Evolutionary conservation across 257 asterid species (phyloP).

Genomic region (Ajuga chamaepitys): DNA sequence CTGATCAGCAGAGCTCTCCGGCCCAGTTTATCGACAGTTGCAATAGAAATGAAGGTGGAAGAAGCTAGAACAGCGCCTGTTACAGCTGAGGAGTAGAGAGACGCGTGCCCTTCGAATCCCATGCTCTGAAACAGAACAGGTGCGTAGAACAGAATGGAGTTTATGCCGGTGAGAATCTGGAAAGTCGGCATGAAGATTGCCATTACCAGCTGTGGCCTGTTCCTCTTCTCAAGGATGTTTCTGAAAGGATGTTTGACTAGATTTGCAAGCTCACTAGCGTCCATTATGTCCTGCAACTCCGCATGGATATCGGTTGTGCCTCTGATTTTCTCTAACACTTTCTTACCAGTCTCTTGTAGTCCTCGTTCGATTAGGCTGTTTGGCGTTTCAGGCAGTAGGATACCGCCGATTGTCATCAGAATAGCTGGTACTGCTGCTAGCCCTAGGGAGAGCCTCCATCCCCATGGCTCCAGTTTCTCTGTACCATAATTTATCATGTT

Average conservation of each 20-base stretch:
- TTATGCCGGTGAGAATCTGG: constrained; percentile 81
- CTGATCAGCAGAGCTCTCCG: constrained; percentile 51
- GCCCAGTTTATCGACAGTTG: constrained; percentile 59
- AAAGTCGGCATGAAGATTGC: constrained; percentile 75
- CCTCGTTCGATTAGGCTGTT: constrained; percentile 76
- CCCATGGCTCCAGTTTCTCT: constrained; percentile 63
- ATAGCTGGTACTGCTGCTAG: constrained; percentile 70
- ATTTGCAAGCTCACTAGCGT: constrained; percentile 67
- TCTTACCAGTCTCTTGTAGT: constrained; percentile 28
- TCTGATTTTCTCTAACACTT: constrained; percentile 50
- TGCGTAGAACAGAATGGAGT: constrained; percentile 75
- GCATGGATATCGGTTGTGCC: constrained; percentile 69
- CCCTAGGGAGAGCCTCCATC: constrained; percentile 85
- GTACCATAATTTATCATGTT: constrained; percentile 84
- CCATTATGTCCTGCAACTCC: constrained; percentile 60
- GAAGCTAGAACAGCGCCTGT: constrained; percentile 74
- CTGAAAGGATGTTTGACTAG: constrained; percentile 65
- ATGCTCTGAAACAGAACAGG: constrained; percentile 76
- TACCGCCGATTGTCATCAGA: constrained; percentile 62
- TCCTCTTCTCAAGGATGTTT: constrained; percentile 45
- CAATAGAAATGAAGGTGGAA: constrained; percentile 67
- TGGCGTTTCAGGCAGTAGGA: constrained; percentile 78
- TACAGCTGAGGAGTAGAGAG: constrained; percentile 69
- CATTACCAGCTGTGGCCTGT: constrained; percentile 70
- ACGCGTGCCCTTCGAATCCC: constrained; percentile 58